Conservation (phyloP, 1,139 yeast species). For the Sugiyamaella grinbergsii region DNA sequence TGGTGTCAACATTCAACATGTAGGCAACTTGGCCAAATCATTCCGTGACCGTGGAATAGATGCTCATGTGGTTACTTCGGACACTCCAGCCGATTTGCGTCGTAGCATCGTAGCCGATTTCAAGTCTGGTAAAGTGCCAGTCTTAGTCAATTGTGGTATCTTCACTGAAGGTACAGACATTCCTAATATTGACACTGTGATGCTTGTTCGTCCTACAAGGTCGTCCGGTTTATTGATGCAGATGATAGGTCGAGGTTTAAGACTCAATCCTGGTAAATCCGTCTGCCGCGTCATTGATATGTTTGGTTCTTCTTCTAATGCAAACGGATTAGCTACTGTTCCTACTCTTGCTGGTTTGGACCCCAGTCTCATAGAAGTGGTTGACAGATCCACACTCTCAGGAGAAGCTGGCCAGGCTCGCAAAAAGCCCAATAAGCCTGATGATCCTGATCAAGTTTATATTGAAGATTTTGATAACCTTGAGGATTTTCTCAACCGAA, state of each 20-base stretch:
- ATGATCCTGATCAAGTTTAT: constrained; percentile 22
- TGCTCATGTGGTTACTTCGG: constrained; percentile 75
- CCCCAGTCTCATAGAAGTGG: constrained; percentile 34
- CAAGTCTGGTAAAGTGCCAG: constrained; percentile 62
- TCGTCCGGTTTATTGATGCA: constrained; percentile 74
- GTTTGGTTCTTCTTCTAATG: constrained; percentile 55
- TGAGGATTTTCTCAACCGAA: constrained; percentile 24
- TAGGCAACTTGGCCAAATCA: constrained; percentile 54
- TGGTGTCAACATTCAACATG: constrained; percentile 74
- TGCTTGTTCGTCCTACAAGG: constrained; percentile 79
- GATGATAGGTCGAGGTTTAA: constrained; percentile 89
- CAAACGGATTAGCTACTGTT: constrained; percentile 60
- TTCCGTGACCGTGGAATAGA: constrained; percentile 63
- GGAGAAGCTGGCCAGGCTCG: background rate
- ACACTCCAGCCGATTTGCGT: constrained; percentile 58
- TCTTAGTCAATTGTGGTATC: constrained; percentile 83
- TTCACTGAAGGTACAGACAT: constrained; percentile 96
- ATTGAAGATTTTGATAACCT: constrained; percentile 28
- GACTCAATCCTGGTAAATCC: constrained; percentile 61
- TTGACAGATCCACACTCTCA: constrained; percentile 5
- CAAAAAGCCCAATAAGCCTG: background rate
- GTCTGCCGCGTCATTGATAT: constrained; percentile 78
- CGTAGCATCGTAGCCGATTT: constrained; percentile 58
- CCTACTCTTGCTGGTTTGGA: constrained; percentile 62
- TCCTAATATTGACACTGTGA: constrained; percentile 81